Base-by-base conservation (phyloP, 225 moss, liverwort and hornwort species). In the Sphagnum contortum region DNA sequence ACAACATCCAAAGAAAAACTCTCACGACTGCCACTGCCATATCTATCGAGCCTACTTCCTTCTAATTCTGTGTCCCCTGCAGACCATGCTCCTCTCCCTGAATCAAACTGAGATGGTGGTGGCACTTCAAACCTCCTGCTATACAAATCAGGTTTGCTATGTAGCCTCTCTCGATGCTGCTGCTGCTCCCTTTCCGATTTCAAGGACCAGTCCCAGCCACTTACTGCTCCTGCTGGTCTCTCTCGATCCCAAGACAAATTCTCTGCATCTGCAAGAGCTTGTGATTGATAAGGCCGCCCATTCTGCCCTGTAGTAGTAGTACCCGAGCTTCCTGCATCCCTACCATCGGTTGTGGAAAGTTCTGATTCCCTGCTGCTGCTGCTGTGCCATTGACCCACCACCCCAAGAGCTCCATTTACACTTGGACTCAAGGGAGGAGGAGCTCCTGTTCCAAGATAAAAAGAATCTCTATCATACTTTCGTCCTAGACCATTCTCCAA, bases 21-120 rank as follows among this genome's bases (percentile, higher is more conserved):
- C 48, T 92, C 88, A 46, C 95, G 89, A 73, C 76, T 84, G 63
- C 71, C 74, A 61, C 88, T 88, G 47, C 88, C 92, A 73, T 89
- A 93, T 57, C 93, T 89, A 58, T 99, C 93, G 2, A 89, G 71
- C n/a, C 81, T 70, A 64, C 91, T 81, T 48, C 85, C 87, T 63
- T 99, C 93, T 75, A 85, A 79, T 60, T 93, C 87, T 61, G 80
- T 83, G 52, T 85, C 86, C 44, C 71, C 73, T 59, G 69, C 78
- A 12, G 74, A 63, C 83, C 80, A 80, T 29, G 29, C 29, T 49
- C 82, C 91, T 72, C 83, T 87, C 54, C 68, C 78, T 29, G 72
- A 54, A 2, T 87, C 87, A n/a, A 72, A 76, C 47, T 81, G 83
- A 47, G 69, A 71, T 6, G 79, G 78, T 54, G 77, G 76, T 0